Conservation (phyloP, 352 stramenopile genomes). For the Plasmopara viticola region DNA sequence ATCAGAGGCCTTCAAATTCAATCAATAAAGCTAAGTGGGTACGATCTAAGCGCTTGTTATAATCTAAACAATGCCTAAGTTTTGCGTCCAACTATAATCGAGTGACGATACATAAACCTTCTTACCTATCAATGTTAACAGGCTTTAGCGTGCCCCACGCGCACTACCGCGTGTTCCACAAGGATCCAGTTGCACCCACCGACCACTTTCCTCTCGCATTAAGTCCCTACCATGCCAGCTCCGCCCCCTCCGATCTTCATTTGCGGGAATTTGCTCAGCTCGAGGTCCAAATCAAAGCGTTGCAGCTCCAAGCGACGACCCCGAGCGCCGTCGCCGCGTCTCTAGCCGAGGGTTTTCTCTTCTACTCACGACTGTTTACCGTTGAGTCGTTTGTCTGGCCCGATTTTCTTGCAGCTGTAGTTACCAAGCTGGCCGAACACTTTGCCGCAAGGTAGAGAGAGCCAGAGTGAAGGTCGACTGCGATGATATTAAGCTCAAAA, state of each 20-base stretch:
- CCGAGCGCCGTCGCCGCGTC: slow-evolving; percentile 18
- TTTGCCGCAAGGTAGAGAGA: slow-evolving; percentile 34
- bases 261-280: slow-evolving; percentile 50
- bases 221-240: slow-evolving; percentile 7
- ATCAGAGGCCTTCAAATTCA: too few relatives aligned
- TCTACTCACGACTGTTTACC: slow-evolving; percentile 47
- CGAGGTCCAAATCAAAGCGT: slow-evolving; percentile 52
- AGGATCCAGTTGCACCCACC: slow-evolving; percentile 22
- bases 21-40: too few relatives aligned
- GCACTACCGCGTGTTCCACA: slow-evolving; percentile 57
- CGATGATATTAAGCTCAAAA: neutral
- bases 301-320: slow-evolving; percentile 28
- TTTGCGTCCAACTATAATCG: too few relatives aligned
- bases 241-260: slow-evolving; percentile 37
- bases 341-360: slow-evolving; percentile 43
- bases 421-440: slow-evolving; percentile 48
- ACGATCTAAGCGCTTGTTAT: too few relatives aligned
- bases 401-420: slow-evolving; percentile 51
- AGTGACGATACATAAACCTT: too few relatives aligned
- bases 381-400: slow-evolving; percentile 54
- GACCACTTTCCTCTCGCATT: slow-evolving; percentile 30
- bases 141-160: slow-evolving; percentile 37
- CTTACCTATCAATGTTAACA: slow-evolving; percentile 29
- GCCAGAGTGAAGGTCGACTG: neutral
- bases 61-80: too few relatives aligned